A percentile compares a stretch with the other conserved stretches of the same genome.
phyloP scores from a whole-genome alignment of 1,284 basidiomycete genomes.

The Rhodotorula sp. region DNA sequence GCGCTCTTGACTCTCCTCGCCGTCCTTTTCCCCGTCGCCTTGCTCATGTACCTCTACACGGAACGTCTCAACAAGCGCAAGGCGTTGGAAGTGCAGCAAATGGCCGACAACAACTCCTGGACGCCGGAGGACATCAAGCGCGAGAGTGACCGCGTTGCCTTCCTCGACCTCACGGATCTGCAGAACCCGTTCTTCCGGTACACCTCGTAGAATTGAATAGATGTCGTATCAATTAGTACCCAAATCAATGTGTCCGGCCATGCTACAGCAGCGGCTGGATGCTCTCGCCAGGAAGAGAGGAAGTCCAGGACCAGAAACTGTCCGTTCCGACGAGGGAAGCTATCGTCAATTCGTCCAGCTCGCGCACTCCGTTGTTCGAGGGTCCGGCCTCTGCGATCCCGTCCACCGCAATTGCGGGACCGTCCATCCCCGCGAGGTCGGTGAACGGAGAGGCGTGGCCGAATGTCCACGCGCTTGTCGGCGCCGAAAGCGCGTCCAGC shows the following conservation, averaged over 20 bases:
- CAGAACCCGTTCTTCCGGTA: conserved; percentile 52
- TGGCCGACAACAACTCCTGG: conserved; percentile 59
- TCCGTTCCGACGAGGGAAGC: conserved; percentile 12
- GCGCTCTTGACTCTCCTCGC: conserved; percentile 59
- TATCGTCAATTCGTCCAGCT: conserved; percentile 16
- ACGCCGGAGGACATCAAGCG: conserved; percentile 59
- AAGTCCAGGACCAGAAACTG: conserved; percentile 32
- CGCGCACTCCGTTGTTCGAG: background rate
- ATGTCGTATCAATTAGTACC: too few relatives aligned
- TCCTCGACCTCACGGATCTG: conserved; percentile 66
- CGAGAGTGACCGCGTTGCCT: conserved; percentile 56
- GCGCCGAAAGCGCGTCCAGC: too few relatives aligned
- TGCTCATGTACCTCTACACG: conserved; percentile 60
- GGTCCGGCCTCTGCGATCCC: background rate
- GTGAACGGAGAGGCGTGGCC: background rate
- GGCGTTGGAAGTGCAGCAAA: conserved; percentile 52
- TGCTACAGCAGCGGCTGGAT: conserved; percentile 9
- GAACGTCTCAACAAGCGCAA: conserved; percentile 59
- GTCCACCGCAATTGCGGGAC: background rate
- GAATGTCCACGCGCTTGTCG: too few relatives aligned
- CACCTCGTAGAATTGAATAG: background rate
- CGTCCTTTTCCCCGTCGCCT: conserved; percentile 57
- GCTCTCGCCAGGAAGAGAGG: conserved; percentile 20
- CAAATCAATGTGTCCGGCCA: too few relatives aligned
- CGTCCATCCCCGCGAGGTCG: background rate